Percentiles rank a stretch among this genome's conserved stretches.
phyloP scores from a whole-genome alignment of 495 filamentous ascomycete genomes.

The Penicillium simplicissimum region DNA sequence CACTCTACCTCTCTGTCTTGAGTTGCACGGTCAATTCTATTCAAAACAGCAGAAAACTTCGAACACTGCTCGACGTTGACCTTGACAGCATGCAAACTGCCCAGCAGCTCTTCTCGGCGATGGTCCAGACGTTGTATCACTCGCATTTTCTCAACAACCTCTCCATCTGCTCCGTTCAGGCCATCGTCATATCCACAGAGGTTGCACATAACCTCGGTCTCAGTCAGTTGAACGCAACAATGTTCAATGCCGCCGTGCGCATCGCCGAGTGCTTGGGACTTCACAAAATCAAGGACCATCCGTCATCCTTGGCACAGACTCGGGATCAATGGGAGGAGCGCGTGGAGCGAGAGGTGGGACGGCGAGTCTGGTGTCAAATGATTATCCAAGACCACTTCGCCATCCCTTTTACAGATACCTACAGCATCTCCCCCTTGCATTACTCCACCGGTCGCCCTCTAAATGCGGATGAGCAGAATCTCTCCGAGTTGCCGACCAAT shows the following conservation, averaged over 20 bases:
- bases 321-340: conserved; percentile 30
- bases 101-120: conserved; percentile 29
- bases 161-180: conserved; percentile 44
- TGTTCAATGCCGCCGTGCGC: conserved; percentile 41
- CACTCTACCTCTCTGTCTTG: conserved; percentile 33
- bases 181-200: conserved; percentile 46
- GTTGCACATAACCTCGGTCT: conserved; percentile 50
- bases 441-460: conserved; percentile 40
- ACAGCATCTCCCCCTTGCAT: conserved; percentile 44
- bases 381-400: conserved; percentile 51
- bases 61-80: conserved; percentile 23
- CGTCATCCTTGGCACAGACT: conserved; percentile 18
- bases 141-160: conserved; percentile 35
- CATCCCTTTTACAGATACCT: conserved; percentile 49
- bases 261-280: conserved; percentile 42
- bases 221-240: conserved; percentile 42
- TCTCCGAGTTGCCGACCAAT: conserved; percentile 33
- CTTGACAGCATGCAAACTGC: conserved; percentile 25
- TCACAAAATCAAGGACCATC: conserved; percentile 33
- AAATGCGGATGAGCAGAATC: conserved; percentile 44
- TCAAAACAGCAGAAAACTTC: conserved; percentile 28
- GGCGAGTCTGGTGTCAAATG: conserved; percentile 48
- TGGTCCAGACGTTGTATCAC: conserved; percentile 32
- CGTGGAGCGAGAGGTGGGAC: conserved; percentile 41
- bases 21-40: conserved; percentile 33